A percentile compares a stretch with the other conserved stretches of the same genome.
phyloP scores from a whole-genome alignment of 768 basidiomycete genomes.

The Auriscalpium microsporum region DNA sequence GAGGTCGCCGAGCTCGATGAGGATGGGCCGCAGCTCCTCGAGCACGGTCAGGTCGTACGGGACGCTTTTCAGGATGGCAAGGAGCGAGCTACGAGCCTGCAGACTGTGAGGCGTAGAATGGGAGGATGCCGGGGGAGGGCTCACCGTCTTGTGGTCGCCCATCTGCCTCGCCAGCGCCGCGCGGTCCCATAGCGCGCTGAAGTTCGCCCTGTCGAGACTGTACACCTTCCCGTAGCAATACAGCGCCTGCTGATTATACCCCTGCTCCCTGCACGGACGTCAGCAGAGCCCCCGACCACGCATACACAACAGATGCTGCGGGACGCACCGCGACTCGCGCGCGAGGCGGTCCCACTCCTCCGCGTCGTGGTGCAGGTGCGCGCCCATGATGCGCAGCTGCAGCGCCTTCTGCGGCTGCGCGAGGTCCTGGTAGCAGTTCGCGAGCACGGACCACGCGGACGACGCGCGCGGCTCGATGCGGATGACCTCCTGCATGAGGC shows the following conservation, averaged over 20 bases:
- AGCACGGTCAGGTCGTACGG: conserved; percentile 78
- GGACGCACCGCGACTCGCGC: conserved; percentile 56
- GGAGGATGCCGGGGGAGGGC: conserved; percentile 12
- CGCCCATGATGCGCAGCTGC: conserved; percentile 82
- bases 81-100: conserved; percentile 55
- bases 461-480: conserved; percentile 83
- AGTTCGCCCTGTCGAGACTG: conserved; percentile 70
- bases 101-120: neutral
- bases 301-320: neutral
- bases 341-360: conserved; percentile 87
- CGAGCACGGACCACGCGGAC: conserved; percentile 82
- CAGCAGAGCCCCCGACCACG: neutral
- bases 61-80: conserved; percentile 62
- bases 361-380: conserved; percentile 75
- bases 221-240: conserved; percentile 87
- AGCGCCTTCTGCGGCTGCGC: conserved; percentile 62
- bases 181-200: conserved; percentile 85
- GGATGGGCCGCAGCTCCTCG: conserved; percentile 65
- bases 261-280: conserved; percentile 41
- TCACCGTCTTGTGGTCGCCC: conserved; percentile 59
- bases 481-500: conserved; percentile 85
- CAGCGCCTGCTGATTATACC: conserved; percentile 75
- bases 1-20: conserved; percentile 67
- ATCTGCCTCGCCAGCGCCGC: conserved; percentile 73
- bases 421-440: conserved; percentile 72